These are phyloP conservation scores for Coemansia sp. DNA, from an alignment of 192 early-diverging fungal genomes.

Conservation along the genomic window DNA sequence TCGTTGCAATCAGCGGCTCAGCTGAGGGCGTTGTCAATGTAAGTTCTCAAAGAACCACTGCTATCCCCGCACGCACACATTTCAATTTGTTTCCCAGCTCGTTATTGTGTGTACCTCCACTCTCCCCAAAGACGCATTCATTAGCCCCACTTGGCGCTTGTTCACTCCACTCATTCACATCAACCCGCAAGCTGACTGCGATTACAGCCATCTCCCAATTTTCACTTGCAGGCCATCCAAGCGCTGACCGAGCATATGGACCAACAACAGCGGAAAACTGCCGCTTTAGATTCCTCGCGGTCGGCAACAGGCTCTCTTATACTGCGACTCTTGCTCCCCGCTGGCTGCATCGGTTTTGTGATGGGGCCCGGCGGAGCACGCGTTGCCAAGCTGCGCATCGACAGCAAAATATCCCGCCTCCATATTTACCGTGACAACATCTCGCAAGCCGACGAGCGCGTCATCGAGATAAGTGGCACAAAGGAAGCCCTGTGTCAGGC, in stretches of 20 bases:
- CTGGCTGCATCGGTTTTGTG: constrained; percentile 27
- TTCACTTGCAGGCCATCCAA: constrained; percentile 26
- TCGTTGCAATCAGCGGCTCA: constrained; percentile 35
- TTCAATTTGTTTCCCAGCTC: not conserved
- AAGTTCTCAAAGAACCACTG: constrained; percentile 15
- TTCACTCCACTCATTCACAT: not conserved
- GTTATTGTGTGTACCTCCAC: not conserved
- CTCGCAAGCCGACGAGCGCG: constrained; percentile 43
- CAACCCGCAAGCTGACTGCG: not conserved
- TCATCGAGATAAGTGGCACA: constrained; percentile 34
- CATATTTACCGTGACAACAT: constrained; percentile 26
- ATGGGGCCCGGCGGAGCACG: constrained; percentile 28
- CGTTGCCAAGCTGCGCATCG: constrained; percentile 15
- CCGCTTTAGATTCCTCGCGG: not conserved
- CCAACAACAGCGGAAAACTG: constrained; percentile 10
- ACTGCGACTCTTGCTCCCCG: constrained; percentile 41
- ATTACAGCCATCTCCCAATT: not conserved
- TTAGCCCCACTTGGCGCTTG: not conserved
- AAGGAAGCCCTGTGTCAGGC: constrained; percentile 12
- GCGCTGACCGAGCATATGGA: constrained; percentile 34
- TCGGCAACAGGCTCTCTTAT: not conserved
- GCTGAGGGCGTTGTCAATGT: constrained; percentile 21
- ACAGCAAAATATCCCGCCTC: constrained; percentile 19
- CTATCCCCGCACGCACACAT: not conserved
- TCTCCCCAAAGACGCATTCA: not conserved